Base-by-base conservation (phyloP, 352 stramenopile genomes). In the Globisporangium canariense region DNA sequence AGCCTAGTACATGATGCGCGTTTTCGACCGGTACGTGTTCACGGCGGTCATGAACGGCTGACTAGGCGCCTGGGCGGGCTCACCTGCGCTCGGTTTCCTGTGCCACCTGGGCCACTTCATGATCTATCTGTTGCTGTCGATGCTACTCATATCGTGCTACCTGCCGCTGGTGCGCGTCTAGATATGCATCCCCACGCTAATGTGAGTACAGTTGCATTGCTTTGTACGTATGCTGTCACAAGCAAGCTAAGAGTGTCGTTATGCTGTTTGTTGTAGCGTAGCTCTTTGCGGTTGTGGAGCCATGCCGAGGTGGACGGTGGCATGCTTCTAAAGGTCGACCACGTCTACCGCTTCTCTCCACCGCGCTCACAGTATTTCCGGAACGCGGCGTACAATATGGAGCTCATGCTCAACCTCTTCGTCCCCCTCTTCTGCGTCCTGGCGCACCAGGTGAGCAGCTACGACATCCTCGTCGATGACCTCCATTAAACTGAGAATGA, bases 341-440 rank as follows among this genome's bases (percentile, higher is more conserved):
- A 90, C 62, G 81, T 93, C 53, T 94, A 91, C 60, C 75, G 83
- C 47, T 94, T 92, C 62, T 82, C 71, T 14, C 86, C 83, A 30
- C 81, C 80, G 32, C 73, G 83, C 13, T 90, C 83, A 54, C 76
- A 81, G 54, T 78, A 89, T 53, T 94, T 94, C 60, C 90, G 80
- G 83, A 90, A 87, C 50, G 83, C 83, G 2, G 81, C 81, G n/a
- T 92, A 89, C 69, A 85, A 85, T 60, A 90, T 92, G 73, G 86
- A 94, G 62, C 64, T 94, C 36, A 73, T 94, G 54, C 68, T 94
- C 4, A 90, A 91, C 59, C 57, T 89, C 4, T 86, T 81, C 47
- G 79, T 94, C 10, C 86, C 86, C 66, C 67, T 90, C 20, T 92
- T 92, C 58, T 91, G 83, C 57, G 81, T 90, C 28, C 62, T 94